Base-by-base conservation (phyloP, 352 stramenopile genomes). In the Globisporangium canariense region DNA sequence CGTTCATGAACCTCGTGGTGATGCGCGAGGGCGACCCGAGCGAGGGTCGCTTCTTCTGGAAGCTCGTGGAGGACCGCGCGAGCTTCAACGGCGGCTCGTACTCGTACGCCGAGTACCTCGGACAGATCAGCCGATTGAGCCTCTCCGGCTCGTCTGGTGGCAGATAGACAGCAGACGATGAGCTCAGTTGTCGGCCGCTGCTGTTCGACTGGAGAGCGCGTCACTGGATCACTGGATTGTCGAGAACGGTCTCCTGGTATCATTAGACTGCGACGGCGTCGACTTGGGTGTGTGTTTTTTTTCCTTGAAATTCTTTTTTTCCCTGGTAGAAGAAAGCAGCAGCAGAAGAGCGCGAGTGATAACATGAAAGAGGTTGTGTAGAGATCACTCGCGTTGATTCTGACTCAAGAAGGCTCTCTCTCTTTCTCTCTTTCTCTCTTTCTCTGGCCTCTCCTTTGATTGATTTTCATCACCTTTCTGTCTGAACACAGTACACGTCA, bases 81-180 rank as follows among this genome's bases (percentile, higher is more conserved):
- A 98, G 91, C 55, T 99, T 99, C 83, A 86, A 87, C 40, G 97
- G 97, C 32, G 97, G 97, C 32, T 98, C 95, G 40, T 98, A 97
- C 74, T 98, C 93, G 60, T 99, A 99, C 79, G 84, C 90, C 47
- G 97, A 99, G 78, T 99, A 98, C 77, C 89, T 99, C 71, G 83
- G 83, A 30, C 81, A 94, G 73, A 90, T 96, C 69, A 94, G 76
- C 60, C 86, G 88, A 56, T 64, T 92, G 74, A 93, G 83, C 58
- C 63, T 94, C 30, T 71, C 64, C 46, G 70, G 68, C 41, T 60
- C 61, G 22, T 74, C 73, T 30, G 60, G 73, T 50, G 72, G 80
- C 66, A 72, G 81, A 90, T 89, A 90, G 76, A 89, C 72, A 56
- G 57, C 43, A 47, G 13, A 47, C 41, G 14, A 47, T 14, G 43